Evolutionary conservation across 106 monocot species (phyloP), one percentile per base, ranked within the genome.

Genomic region (Dioscorea dumetorum): DNA sequence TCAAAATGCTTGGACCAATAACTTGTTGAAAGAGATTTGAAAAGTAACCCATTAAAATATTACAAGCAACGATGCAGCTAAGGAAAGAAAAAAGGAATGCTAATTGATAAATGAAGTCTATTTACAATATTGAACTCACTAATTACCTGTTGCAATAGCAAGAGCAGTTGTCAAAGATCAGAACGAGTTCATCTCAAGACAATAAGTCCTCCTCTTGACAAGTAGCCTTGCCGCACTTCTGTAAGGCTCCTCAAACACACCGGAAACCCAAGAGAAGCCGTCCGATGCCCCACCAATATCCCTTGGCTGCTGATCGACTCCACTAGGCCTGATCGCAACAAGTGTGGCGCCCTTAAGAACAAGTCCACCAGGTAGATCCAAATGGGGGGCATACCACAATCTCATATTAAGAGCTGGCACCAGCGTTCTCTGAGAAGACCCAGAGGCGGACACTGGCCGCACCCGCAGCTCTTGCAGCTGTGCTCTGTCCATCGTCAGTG

Each of bases 121-220:
- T 28, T 28, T 41, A 41, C 41, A 41, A 6, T 41, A 41, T 41
- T 41, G 41, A 41, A 41, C 9, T 41, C 41, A 41, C 41, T 0
- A 41, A 41, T 41, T 41, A 41, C 41, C 41, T 41, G 41, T 41
- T 0, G 41, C 41, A 0, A 41, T 41, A 41, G 41, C 41, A 6
- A 6, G 41, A 10, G 41, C 41, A 41, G 41, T 41, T 6, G 41
- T 41, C 9, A 5, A 1, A 41, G 41, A 41, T 93, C 84, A 95
- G 72, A 95, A 95, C 18, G 91, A 88, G 80, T 95, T 95, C 95
- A 95, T 95, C 78, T 95, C 91, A 58, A 95, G 79, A 31, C 78
- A 75, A 63, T 91, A 86, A 23, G 71, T 80, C 62, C 80, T 79
- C 72, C 86, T 74, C 74, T 83, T 88, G 66, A 89, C 61, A 22